Percentiles rank a stretch among this genome's conserved stretches.
Conservation (phyloP, 2,329 filamentous ascomycete species). For the Emmonsiellopsis sp. region DNA sequence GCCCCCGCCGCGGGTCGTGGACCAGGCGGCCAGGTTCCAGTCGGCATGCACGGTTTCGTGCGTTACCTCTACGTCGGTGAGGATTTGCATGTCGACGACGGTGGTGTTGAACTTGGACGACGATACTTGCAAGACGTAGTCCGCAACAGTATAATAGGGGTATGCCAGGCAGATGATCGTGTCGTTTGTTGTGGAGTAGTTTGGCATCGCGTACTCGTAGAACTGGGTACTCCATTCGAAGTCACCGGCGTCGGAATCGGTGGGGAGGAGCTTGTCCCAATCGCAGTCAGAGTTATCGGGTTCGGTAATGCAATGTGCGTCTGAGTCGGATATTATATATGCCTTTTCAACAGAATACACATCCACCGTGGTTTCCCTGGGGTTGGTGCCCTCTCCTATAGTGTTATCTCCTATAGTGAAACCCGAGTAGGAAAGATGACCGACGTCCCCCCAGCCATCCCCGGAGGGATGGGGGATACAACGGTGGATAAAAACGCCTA, state of each 20-base stretch:
- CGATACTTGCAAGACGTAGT: conserved; percentile 17
- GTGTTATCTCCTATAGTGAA: neutral
- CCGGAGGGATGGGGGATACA: neutral
- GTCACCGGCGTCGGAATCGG: neutral
- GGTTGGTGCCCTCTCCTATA: neutral
- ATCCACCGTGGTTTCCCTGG: neutral
- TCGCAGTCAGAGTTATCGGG: neutral
- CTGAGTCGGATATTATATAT: neutral
- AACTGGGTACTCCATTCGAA: neutral
- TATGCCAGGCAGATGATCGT: neutral
- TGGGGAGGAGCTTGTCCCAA: neutral
- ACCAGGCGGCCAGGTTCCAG: conserved; percentile 21
- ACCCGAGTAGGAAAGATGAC: neutral
- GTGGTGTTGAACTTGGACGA: conserved; percentile 12
- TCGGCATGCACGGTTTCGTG: conserved; percentile 13
- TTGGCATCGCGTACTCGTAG: neutral
- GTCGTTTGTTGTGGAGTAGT: neutral
- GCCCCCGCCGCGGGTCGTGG: conserved; percentile 6
- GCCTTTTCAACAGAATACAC: neutral
- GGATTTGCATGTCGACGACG: conserved; percentile 9
- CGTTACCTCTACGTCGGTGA: neutral
- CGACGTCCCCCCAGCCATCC: neutral
- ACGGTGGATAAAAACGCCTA: neutral
- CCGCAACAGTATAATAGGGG: neutral
- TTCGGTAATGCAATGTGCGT: neutral